Evolutionary conservation across 495 filamentous ascomycete genomes (phyloP).

Genomic region (Penicillium nucicola): DNA sequence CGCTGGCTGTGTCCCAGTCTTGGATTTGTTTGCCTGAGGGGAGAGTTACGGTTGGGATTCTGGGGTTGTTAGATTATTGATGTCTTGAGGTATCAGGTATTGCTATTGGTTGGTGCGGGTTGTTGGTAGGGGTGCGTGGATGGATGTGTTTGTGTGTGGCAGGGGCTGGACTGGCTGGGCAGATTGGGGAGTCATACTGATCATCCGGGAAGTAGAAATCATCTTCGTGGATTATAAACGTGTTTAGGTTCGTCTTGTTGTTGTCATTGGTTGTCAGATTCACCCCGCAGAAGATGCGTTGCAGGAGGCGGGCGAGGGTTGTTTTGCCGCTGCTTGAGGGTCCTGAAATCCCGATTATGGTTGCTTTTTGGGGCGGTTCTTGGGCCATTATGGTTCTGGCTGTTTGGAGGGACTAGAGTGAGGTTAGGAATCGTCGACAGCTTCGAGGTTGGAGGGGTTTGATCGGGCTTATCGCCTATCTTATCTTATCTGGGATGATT

Average conservation of each 20-base stretch:
- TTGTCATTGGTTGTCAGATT: background rate
- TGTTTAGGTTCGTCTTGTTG: conserved; percentile 19
- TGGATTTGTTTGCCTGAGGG: conserved; percentile 49
- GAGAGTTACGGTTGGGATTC: conserved; percentile 50
- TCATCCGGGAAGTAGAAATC: conserved; percentile 84
- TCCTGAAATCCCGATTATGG: conserved; percentile 71
- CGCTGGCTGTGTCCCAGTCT: conserved; percentile 84
- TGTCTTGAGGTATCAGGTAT: no score
- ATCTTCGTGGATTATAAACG: conserved; percentile 86
- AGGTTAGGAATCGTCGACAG: background rate
- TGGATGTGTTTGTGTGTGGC: no score
- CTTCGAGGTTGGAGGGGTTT: background rate
- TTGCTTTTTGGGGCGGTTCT: conserved; percentile 20
- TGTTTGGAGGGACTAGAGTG: background rate
- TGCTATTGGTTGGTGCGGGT: background rate
- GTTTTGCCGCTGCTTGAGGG: conserved; percentile 79
- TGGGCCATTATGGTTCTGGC: background rate
- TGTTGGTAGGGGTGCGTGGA: no score
- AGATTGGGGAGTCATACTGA: conserved; percentile 45
- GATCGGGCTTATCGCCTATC: background rate
- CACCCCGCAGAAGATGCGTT: conserved; percentile 56
- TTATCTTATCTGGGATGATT: no score
- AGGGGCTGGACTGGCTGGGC: background rate
- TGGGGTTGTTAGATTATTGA: conserved; percentile 10
- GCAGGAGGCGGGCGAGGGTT: conserved; percentile 70